Percentiles rank a stretch among this genome's conserved stretches.
Evolutionary conservation across 495 filamentous ascomycete genomes (phyloP).

Genomic region (Penicillium bialowiezense): DNA sequence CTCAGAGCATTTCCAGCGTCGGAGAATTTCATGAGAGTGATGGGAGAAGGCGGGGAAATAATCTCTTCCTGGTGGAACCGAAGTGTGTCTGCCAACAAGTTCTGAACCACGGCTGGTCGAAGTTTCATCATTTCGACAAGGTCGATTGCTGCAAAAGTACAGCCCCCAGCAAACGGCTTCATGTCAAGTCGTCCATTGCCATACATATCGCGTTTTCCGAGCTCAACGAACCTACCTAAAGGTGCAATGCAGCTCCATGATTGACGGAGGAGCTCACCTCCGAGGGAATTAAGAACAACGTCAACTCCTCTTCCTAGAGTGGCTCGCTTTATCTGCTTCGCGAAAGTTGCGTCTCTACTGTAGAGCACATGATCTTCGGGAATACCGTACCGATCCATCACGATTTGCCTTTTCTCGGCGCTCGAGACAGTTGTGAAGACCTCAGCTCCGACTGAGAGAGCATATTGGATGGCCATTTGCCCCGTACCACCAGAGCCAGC

Average conservation of each 20-base stretch:
- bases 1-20: too few species aligned
- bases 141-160: background rate
- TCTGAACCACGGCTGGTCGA: background rate
- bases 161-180: background rate
- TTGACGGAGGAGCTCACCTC: background rate
- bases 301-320: background rate
- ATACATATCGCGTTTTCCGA: background rate
- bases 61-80: background rate
- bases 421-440: background rate
- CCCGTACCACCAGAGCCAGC: slow-evolving; percentile 5
- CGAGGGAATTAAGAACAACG: background rate
- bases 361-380: background rate
- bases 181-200: background rate
- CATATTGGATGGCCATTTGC: background rate
- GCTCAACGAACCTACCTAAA: background rate
- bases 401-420: background rate
- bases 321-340: background rate
- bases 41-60: background rate
- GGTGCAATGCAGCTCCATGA: background rate
- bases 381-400: background rate
- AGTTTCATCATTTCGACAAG: background rate
- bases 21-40: too few species aligned
- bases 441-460: background rate
- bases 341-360: background rate
- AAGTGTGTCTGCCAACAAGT: background rate